These are phyloP conservation scores for Lipomyces yamanashiensis DNA, from an alignment of 805 yeast species.

Conservation along the genomic window DNA sequence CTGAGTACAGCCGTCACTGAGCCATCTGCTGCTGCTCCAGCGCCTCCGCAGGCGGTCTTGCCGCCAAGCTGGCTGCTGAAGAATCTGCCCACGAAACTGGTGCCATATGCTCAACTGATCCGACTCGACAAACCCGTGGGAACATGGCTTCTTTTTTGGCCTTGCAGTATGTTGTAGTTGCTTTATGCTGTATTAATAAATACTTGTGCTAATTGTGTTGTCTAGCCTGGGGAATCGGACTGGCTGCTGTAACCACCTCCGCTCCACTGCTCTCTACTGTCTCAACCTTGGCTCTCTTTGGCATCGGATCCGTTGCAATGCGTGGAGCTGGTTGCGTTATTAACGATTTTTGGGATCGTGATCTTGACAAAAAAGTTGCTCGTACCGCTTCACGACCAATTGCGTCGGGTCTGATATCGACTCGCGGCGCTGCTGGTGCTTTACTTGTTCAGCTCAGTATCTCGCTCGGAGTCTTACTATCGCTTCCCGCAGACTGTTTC, in stretches of 20 bases:
- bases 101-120: slow-evolving; percentile 92
- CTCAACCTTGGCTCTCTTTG: slow-evolving; percentile 69
- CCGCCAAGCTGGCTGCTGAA: slow-evolving; percentile 54
- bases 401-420: slow-evolving; percentile 80
- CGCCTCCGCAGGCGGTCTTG: background rate
- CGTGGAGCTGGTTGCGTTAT: slow-evolving; percentile 98
- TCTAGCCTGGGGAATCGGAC: slow-evolving; percentile 79
- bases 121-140: slow-evolving; percentile 97
- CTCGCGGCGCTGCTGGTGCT: slow-evolving; percentile 70
- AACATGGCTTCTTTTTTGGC: slow-evolving; percentile 77
- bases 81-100: slow-evolving; percentile 69
- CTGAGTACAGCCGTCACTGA: background rate
- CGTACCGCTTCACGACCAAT: slow-evolving; percentile 92
- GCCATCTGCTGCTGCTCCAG: background rate
- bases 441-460: slow-evolving; percentile 72
- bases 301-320: slow-evolving; percentile 87
- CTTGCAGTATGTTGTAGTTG: slow-evolving; percentile 54
- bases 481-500: slow-evolving; percentile 82
- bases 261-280: slow-evolving; percentile 71
- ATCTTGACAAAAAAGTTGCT: slow-evolving; percentile 82
- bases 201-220: background rate
- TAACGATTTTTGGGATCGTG: slow-evolving; percentile 83
- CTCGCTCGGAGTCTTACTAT: slow-evolving; percentile 72
- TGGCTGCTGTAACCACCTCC: slow-evolving; percentile 73
- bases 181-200: background rate